Evolutionary conservation across 768 basidiomycete genomes (phyloP).

Genomic region (Cantharellus anzutake): DNA sequence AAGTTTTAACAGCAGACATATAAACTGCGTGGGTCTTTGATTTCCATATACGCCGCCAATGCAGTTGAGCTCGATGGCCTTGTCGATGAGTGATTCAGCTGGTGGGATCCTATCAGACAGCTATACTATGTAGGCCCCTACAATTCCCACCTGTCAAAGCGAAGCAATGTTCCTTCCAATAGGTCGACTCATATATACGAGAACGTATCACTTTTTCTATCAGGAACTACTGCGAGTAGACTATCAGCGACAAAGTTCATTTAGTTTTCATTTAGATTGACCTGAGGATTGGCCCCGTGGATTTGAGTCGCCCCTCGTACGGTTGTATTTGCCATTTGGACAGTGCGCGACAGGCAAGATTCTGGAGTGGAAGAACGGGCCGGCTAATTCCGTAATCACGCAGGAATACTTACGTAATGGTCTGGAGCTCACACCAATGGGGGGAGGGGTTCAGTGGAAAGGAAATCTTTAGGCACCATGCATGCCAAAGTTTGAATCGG

Average conservation of each 20-base stretch:
- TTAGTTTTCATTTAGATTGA: conserved; percentile 16
- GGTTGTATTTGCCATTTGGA: conserved; percentile 80
- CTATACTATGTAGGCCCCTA: neutral
- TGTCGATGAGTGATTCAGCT: conserved; percentile 92
- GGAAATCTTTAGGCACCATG: no score
- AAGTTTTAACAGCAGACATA: conserved; percentile 82
- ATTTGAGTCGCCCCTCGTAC: conserved; percentile 71
- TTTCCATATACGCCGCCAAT: conserved; percentile 95
- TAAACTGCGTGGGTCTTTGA: conserved; percentile 83
- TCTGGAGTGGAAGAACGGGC: no score
- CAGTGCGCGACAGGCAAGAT: no score
- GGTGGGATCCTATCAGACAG: neutral
- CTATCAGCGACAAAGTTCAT: conserved; percentile 7
- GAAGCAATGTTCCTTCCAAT: conserved; percentile 99
- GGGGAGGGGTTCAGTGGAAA: no score
- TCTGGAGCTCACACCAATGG: no score
- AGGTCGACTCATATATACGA: conserved; percentile 85
- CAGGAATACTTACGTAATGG: no score
- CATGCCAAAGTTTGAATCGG: no score
- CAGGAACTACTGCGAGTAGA: conserved; percentile 40
- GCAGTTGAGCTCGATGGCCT: conserved; percentile 58
- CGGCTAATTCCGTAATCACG: no score
- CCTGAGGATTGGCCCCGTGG: conserved; percentile 95
- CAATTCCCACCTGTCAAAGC: conserved; percentile 61
- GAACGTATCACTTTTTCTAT: conserved; percentile 93